Evolutionary conservation across 1,139 yeast genomes (phyloP), one percentile per base, ranked within the genome.

Genomic region (Geotrichum citri-aurantii): DNA sequence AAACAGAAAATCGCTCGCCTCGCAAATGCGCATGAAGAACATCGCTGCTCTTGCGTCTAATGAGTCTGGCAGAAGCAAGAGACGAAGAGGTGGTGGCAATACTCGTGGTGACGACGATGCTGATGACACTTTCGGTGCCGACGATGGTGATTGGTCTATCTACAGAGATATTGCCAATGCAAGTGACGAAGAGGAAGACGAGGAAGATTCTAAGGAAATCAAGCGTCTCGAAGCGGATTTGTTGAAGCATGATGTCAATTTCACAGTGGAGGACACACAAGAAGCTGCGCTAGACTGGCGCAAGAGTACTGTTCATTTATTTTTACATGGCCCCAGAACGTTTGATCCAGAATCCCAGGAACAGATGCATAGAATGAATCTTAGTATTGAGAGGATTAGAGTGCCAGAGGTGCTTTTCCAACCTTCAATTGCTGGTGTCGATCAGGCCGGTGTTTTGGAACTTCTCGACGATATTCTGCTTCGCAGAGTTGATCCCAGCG

Each of bases 111-210:
- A 89, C 68, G 90, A 88, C 68, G 97, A 90, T 70, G 96, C 95
- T 12, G 91, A 86, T 68, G 98, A 92, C 72, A 90, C 92, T 0
- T 93, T 93, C 73, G 98, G 98, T 61, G 93, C 97, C 3, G 86
- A 91, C 68, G 99, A 93, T 69, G 96, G 88, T 58, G 99, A 93
- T 71, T 93, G 98, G 98, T 82, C 88, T 48, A 84, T 91, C 24
- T 93, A 93, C 71, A 81, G 95, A 66, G 95, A 90, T 67, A 86
- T 91, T 56, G 83, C 91, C 23, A 84, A 83, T 63, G 85, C 80
- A 14, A 85, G 85, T 26, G 86, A 89, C 63, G 84, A 82, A 57
- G 92, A 86, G 62, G 92, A 85, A 65, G 85, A 86, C 57, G 82
- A 85, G 61, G 95, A 87, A 59, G 88, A 83, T 56, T 88, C 86